Evolutionary conservation across 2,329 filamentous ascomycete genomes (phyloP), one percentile per base, ranked within the genome.

Genomic region (Aspergillus sp.): DNA sequence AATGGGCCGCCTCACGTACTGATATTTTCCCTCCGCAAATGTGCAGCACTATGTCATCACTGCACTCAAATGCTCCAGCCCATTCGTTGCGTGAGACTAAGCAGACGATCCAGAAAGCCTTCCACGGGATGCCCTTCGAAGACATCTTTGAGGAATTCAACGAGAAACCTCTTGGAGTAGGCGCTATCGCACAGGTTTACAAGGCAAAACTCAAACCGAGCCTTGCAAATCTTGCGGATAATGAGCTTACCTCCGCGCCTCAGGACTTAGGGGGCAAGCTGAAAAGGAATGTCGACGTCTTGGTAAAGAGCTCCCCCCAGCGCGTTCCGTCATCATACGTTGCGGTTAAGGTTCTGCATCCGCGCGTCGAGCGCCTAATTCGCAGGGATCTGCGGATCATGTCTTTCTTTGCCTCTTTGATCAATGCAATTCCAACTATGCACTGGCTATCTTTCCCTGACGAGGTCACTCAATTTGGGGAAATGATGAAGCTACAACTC

Each of bases 401-500:
- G 95, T 82, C 80, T 8, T 91, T 96, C 77, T 97, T 99, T 69
- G 95, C 95, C 15, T 82, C 85, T 0, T 69, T 90, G 6, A 87
- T 99, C 65, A 96, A 98, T 74, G 78, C 84, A 2, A 89, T 99
- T 33, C 95, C 95, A 0, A 96, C 93, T 0, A 95, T 99, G 70
- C 91, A 98, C 75, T 99, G 95, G 95, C 82, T 99, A 6, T 97
- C 93, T 0, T 85, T 99, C 8, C 95, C 95, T 0, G 93, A 97
- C 65, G 95, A 99, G 73, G 95, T 98, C 3, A 77, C 82, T 14
- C 92, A 98, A 69, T 99, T 99, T 70, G 93, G 93, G 23, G 90
- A 96, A 71, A 99, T 99, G 95, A 99, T 99, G 95, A 89, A 89
- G 68, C 80, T 98, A n/a, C 95, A 99, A 72, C 82, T 99, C 3